A percentile compares a stretch with the other conserved stretches of the same genome.
These are phyloP conservation scores for Hygrophorus pudorinus DNA, from an alignment of 768 basidiomycete species.

Conservation along the genomic window DNA sequence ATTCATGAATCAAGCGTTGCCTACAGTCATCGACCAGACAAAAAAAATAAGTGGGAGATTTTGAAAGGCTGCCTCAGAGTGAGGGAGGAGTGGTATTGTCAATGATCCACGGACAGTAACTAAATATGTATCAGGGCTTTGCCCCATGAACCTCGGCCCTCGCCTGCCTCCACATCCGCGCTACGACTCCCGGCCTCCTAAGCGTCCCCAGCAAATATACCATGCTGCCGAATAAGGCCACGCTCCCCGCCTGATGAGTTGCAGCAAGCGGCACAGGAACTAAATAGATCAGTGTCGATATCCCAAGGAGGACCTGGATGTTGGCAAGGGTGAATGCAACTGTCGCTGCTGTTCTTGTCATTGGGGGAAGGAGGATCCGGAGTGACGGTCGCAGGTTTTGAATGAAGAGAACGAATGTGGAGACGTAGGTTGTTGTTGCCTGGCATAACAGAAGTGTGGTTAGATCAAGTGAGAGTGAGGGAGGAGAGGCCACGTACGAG, in stretches of 20 bases:
- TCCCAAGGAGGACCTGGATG: conserved; percentile 60
- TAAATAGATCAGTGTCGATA: conserved; percentile 78
- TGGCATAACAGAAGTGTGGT: conserved; percentile 18
- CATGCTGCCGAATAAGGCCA: conserved; percentile 76
- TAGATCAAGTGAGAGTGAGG: background rate
- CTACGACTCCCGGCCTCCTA: conserved; percentile 58
- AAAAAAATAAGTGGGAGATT: no score
- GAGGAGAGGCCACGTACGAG: conserved; percentile 36
- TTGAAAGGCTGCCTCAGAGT: no score
- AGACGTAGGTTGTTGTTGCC: conserved; percentile 80
- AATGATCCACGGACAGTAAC: no score
- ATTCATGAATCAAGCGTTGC: no score
- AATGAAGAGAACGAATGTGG: conserved; percentile 53
- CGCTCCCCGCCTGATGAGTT: conserved; percentile 91
- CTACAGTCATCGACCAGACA: no score
- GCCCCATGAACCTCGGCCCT: conserved; percentile 2
- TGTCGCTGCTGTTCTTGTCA: conserved; percentile 39
- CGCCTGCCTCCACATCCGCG: conserved; percentile 44
- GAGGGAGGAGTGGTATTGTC: no score
- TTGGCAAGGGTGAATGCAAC: conserved; percentile 74
- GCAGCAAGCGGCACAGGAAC: conserved; percentile 92
- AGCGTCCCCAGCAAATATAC: conserved; percentile 66
- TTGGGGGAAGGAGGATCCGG: conserved; percentile 55
- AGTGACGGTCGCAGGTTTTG: conserved; percentile 47
- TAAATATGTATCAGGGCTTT: background rate